Percentiles rank a stretch among this genome's conserved stretches.
phyloP scores from a whole-genome alignment of 192 early-diverging fungal genomes.

The Umbelopsis isabellina region DNA sequence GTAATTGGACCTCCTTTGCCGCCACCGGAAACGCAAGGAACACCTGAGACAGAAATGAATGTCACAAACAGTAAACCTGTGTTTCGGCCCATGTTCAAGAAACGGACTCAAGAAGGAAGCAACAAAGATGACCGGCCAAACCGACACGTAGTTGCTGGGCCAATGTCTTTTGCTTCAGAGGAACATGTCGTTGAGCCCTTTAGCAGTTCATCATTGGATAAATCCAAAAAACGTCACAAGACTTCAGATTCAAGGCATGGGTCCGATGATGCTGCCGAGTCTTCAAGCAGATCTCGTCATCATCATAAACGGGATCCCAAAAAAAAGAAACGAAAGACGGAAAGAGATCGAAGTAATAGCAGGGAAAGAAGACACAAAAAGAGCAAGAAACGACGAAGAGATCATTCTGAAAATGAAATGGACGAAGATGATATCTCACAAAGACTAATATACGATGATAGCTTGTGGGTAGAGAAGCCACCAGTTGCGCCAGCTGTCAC shows the following conservation, averaged over 20 bases:
- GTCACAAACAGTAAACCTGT: conserved; percentile 6
- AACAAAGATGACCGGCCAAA: background rate
- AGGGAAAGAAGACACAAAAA: background rate
- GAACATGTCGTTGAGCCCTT: conserved; percentile 9
- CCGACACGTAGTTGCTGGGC: background rate
- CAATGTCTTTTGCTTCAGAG: conserved; percentile 12
- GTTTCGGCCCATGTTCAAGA: conserved; percentile 42
- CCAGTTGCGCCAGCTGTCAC: background rate
- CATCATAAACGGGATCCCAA: background rate
- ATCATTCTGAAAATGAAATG: background rate
- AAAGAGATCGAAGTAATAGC: background rate
- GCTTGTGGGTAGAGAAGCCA: conserved; percentile 15
- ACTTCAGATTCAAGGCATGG: background rate
- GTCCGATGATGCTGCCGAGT: background rate
- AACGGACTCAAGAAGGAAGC: background rate
- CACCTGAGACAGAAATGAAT: background rate
- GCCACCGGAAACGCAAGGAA: conserved; percentile 3
- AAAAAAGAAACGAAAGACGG: conserved; percentile 11
- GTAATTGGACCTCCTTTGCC: conserved; percentile 24
- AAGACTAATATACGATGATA: conserved; percentile 14
- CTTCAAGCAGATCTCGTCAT: conserved; percentile 8
- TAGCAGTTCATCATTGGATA: background rate
- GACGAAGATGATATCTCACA: background rate
- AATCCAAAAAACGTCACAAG: background rate
- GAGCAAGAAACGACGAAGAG: conserved; percentile 14